Evolutionary conservation across 257 asterid species (phyloP), one percentile per base, ranked within the genome.

Genomic region (Forsythia suspensa): DNA sequence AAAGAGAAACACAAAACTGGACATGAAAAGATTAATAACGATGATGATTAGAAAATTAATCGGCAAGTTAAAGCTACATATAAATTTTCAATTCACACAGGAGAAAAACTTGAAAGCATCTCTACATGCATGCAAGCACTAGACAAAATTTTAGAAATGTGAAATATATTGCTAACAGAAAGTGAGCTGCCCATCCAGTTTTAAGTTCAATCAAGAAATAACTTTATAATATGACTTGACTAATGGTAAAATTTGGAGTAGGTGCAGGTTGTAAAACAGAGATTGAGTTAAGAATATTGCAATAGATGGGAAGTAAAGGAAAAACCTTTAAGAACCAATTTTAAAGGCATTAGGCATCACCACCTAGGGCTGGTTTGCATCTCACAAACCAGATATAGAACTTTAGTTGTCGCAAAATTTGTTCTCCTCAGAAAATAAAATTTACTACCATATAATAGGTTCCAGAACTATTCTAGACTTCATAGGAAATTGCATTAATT

Each of bases 1-100:
- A 83, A 90, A 96, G 74, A 96, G 92, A 84, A 96, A 96, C 81
- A 91, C 87, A 59, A 96, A 96, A 76, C 99, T 96, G 98, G 92
- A 87, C 72, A 72, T 61, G 29, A 63, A 57, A 70, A 78, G 76
- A 81, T 24, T 1, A 88, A 84, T 16, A 57, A n/a, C 39, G 10
- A 12, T n/a, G 3, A 63, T 29, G 20, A 63, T 20, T 69, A 59
- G 75, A 73, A 69, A 41, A 13, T 67, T 42, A 41, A n/a, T 63
- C 74, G 3, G 73, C 72, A 80, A 43, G 75, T 20, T 39, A 71
- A 42, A 74, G 57, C 74, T 40, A 65, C 57, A 83, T 51, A 63
- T 24, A 76, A 76, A 39, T 18, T 61, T 59, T 51, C 76, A 59
- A 52, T 63, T 63, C 39, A 24, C 8, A 24, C 0, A 63, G 16